A percentile compares a stretch with the other conserved stretches of the same genome.
Conservation (phyloP, 257 asterid species). For the Scutellaria galericulata region DNA sequence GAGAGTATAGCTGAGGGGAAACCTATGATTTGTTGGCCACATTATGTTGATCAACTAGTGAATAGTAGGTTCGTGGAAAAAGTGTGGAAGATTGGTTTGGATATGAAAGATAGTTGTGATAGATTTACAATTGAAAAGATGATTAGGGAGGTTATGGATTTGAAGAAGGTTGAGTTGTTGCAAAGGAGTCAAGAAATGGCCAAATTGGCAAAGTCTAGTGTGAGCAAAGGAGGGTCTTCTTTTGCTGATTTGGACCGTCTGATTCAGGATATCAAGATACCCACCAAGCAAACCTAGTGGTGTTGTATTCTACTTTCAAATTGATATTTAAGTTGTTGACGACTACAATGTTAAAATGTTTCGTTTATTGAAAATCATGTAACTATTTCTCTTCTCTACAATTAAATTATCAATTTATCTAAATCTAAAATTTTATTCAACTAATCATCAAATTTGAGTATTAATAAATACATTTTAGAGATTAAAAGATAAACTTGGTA, state of each 20-base stretch:
- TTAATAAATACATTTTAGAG: too few species aligned
- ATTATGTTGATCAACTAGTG: slow-evolving; percentile 50
- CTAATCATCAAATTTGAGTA: too few species aligned
- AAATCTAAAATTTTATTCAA: too few species aligned
- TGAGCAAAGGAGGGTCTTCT: slow-evolving; percentile 51
- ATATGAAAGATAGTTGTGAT: slow-evolving; percentile 62
- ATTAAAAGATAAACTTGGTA: too few species aligned
- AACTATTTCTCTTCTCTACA: too few species aligned
- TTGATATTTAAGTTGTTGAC: too few species aligned
- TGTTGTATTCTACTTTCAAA: too few species aligned
- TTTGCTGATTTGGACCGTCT: slow-evolving; percentile 44
- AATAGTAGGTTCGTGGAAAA: slow-evolving; percentile 51
- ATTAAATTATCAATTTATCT: too few species aligned
- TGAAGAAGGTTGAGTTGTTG: slow-evolving; percentile 49
- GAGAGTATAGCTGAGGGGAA: slow-evolving; percentile 49
- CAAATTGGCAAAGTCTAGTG: slow-evolving; percentile 36
- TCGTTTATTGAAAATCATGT: too few species aligned
- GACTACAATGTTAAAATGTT: too few species aligned
- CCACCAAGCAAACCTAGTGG: background rate
- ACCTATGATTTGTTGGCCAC: slow-evolving; percentile 63
- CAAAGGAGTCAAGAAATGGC: slow-evolving; percentile 38
- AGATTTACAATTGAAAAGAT: slow-evolving; percentile 48
- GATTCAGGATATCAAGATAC: slow-evolving; percentile 42
- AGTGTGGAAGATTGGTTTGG: slow-evolving; percentile 56
- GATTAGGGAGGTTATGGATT: slow-evolving; percentile 57